phyloP scores from a whole-genome alignment of 2,329 filamentous ascomycete species.

The Colletotrichum cordylinicola region DNA sequence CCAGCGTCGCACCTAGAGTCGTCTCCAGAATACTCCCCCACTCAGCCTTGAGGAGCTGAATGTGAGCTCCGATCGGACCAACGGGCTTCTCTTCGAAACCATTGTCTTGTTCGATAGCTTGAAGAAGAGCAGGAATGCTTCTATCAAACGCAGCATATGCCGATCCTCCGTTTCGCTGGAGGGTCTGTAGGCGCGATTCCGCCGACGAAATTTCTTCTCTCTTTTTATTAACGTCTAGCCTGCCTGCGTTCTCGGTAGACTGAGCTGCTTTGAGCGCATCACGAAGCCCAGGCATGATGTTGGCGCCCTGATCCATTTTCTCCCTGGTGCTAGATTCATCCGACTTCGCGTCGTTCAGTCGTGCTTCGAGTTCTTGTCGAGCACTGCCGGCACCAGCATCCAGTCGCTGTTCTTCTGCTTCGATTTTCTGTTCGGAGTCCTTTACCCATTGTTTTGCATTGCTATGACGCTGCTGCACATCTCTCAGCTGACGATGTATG shows the following conservation, averaged over 20 bases:
- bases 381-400: slow-evolving; percentile 73
- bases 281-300: background rate
- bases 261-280: background rate
- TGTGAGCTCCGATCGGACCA: slow-evolving; percentile 81
- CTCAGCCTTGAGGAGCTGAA: slow-evolving; percentile 77
- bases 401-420: slow-evolving; percentile 65
- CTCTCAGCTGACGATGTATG: slow-evolving; percentile 64
- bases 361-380: slow-evolving; percentile 51
- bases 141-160: slow-evolving; percentile 69
- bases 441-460: slow-evolving; percentile 53
- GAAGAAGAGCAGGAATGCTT: slow-evolving; percentile 68
- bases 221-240: slow-evolving; percentile 4
- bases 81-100: slow-evolving; percentile 77
- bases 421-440: slow-evolving; percentile 52
- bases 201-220: slow-evolving; percentile 24
- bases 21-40: slow-evolving; percentile 87
- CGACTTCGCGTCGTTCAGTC: slow-evolving; percentile 26
- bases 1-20: slow-evolving; percentile 72
- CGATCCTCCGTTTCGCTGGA: slow-evolving; percentile 44
- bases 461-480: slow-evolving; percentile 65
- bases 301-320: background rate
- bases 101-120: slow-evolving; percentile 70
- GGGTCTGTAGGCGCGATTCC: slow-evolving; percentile 6
- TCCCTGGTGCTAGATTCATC: slow-evolving; percentile 23
- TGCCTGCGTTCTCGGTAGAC: background rate